A percentile compares a stretch with the other conserved stretches of the same genome.
These are phyloP conservation scores for Luvunga scandens DNA, from an alignment of 345 rosid species.

Conservation along the genomic window DNA sequence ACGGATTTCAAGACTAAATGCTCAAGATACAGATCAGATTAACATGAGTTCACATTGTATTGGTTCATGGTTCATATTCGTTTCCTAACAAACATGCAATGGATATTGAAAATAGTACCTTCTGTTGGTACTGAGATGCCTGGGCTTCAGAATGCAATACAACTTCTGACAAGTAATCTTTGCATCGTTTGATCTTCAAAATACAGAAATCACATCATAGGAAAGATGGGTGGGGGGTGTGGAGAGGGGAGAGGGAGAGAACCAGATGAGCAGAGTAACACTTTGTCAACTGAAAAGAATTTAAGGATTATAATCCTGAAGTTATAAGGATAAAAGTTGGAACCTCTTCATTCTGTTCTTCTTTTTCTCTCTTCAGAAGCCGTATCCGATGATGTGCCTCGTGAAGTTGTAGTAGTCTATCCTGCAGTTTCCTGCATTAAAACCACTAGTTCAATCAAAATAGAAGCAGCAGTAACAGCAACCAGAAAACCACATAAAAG, in stretches of 20 bases:
- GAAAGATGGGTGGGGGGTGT: neutral
- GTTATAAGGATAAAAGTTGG: conserved; percentile 1
- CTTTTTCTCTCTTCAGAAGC: conserved; percentile 55
- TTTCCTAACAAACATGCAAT: neutral
- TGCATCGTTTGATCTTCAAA: conserved; percentile 65
- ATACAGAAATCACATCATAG: conserved; percentile 7
- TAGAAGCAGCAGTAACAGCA: conserved; percentile 11
- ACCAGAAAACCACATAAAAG: conserved; percentile 12
- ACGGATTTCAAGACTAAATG: neutral
- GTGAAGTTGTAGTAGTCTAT: conserved; percentile 44
- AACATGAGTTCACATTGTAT: neutral
- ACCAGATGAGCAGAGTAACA: neutral
- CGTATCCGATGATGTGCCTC: conserved; percentile 44
- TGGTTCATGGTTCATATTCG: neutral
- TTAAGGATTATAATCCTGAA: conserved; percentile 3
- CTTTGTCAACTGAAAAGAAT: neutral
- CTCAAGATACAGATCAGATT: conserved; percentile 7
- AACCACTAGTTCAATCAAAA: conserved; percentile 12
- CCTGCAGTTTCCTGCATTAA: conserved; percentile 35
- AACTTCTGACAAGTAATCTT: conserved; percentile 75
- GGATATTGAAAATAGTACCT: conserved; percentile 45
- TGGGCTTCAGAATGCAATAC: conserved; percentile 92
- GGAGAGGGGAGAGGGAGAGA: neutral
- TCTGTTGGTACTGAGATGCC: conserved; percentile 74
- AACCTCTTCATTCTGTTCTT: conserved; percentile 71